phyloP scores from a whole-genome alignment of 805 yeast genomes.

The Candida corydali region DNA sequence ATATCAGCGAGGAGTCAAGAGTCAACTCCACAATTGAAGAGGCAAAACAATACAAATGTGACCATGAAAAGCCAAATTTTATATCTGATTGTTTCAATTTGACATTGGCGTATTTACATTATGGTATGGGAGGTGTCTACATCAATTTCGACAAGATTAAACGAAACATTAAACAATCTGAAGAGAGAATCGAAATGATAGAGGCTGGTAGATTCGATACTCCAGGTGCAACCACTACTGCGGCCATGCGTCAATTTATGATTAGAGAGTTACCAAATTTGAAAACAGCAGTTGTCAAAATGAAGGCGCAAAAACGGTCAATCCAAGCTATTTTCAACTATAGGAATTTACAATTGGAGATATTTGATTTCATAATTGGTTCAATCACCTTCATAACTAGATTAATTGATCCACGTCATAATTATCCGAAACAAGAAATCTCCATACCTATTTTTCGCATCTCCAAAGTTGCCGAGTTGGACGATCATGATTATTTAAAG shows the following conservation, averaged over 20 bases:
- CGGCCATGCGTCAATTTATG: constrained; percentile 22
- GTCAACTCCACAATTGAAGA: constrained; percentile 72
- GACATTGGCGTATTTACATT: constrained; percentile 74
- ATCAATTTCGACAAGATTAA: constrained; percentile 51
- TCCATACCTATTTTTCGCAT: constrained; percentile 53
- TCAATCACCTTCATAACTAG: constrained; percentile 67
- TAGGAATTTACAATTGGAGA: constrained; percentile 54
- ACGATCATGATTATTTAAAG: constrained; percentile 69
- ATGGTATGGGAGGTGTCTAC: constrained; percentile 81
- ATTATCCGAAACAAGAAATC: constrained; percentile 51
- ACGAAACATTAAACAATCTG: constrained; percentile 44
- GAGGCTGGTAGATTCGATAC: constrained; percentile 30
- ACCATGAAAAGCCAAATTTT: constrained; percentile 50
- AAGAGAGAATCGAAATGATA: constrained; percentile 46
- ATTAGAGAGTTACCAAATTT: constrained; percentile 47
- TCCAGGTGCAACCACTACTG: constrained; percentile 20
- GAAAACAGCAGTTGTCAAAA: constrained; percentile 27
- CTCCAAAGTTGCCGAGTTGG: constrained; percentile 61
- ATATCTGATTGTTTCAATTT: constrained; percentile 88
- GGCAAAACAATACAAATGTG: constrained; percentile 49
- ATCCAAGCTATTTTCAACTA: constrained; percentile 60
- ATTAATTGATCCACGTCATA: constrained; percentile 67
- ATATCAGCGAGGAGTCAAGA: constrained; percentile 77
- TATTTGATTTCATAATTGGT: constrained; percentile 77
- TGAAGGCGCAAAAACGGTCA: constrained; percentile 49